Evolutionary conservation across 768 basidiomycete species (phyloP), one percentile per base, ranked within the genome.

Genomic region (Phlegmacium glaucopus): DNA sequence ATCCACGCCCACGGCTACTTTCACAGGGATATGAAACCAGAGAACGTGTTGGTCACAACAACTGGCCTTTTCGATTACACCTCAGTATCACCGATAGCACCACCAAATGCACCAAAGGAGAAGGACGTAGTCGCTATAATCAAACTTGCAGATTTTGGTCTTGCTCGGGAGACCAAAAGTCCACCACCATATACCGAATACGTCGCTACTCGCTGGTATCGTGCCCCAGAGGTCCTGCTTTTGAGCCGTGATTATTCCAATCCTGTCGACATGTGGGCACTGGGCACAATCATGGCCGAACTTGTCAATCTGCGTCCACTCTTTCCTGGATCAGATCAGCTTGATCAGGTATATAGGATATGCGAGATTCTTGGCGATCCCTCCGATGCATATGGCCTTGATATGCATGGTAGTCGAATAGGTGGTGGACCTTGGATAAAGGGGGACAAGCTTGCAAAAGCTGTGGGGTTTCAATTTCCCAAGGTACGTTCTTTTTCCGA

Each of bases 1-100:
- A 92, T 97, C 55, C 96, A 99, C 67, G 65, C 75, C 11, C 75
- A 85, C 26, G 96, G 95, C 29, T 99, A 95, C 69, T 99, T 99
- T 69, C 96, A 99, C 69, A 90, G 96, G 41, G 96, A 99, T 66
- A 96, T 99, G 93, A 99, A 99, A 69, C 96, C 96, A 30, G 96
- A 99, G 67, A 99, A 99, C 60, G 87, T 98, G 7, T 82, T 99
- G 43, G 96, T 99, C 58, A 98, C 96, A 13, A 98, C 96, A 2
- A 96, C 93, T 11, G 96, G 96, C 15, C 78, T 95, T 43, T 86
- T 88, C 55, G 91, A 96, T 68, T 99, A 99, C 62, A 82, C 80
- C 22, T 79, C 90, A 9, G 77, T 91, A 26, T 83, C 83, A n/a
- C 84, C 90, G 9, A 60, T 78, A 42, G 80, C 83, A 13, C 73